Conservation (phyloP, 1,284 basidiomycete species). For the Tetrapyrgos nigripes region DNA sequence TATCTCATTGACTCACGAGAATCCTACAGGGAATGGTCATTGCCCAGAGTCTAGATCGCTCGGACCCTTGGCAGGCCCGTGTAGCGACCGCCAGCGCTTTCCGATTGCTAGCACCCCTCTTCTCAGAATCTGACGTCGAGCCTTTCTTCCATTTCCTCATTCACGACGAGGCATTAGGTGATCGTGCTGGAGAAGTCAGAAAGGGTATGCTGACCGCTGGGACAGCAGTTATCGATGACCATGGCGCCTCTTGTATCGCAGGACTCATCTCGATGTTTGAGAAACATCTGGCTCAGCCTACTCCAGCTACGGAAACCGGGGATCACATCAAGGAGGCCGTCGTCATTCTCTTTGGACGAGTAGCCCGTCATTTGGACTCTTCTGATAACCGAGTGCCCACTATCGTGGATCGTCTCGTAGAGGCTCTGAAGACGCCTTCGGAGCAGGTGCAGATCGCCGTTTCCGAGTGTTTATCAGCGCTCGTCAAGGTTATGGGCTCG, state of each 20-base stretch:
- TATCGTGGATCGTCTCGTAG: slow-evolving; percentile 92
- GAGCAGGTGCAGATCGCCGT: slow-evolving; percentile 98
- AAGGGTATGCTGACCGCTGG: slow-evolving; percentile 90
- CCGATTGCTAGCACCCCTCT: slow-evolving; percentile 71
- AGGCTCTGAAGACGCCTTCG: slow-evolving; percentile 92
- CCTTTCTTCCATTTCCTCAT: slow-evolving; percentile 92
- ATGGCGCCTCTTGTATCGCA: slow-evolving; percentile 78
- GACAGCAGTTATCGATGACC: slow-evolving; percentile 82
- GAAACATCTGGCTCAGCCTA: slow-evolving; percentile 71
- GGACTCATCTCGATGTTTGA: slow-evolving; percentile 90
- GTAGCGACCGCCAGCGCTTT: slow-evolving; percentile 81
- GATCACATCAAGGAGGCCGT: slow-evolving; percentile 96
- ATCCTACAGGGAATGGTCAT: slow-evolving; percentile 88
- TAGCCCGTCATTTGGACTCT: slow-evolving; percentile 87
- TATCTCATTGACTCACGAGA: slow-evolving; percentile 4
- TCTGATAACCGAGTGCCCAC: slow-evolving; percentile 79
- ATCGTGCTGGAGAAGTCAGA: slow-evolving; percentile 84
- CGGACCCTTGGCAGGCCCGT: slow-evolving; percentile 93
- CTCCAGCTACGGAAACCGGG: slow-evolving; percentile 71
- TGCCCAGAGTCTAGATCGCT: slow-evolving; percentile 84
- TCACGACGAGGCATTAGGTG: slow-evolving; percentile 86
- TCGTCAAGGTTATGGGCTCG: slow-evolving; percentile 78
- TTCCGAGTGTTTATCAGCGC: slow-evolving; percentile 91
- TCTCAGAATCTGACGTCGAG: slow-evolving; percentile 72
- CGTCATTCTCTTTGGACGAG: slow-evolving; percentile 93